phyloP scores from a whole-genome alignment of 768 basidiomycete genomes.

The Fomitopsis serialis region DNA sequence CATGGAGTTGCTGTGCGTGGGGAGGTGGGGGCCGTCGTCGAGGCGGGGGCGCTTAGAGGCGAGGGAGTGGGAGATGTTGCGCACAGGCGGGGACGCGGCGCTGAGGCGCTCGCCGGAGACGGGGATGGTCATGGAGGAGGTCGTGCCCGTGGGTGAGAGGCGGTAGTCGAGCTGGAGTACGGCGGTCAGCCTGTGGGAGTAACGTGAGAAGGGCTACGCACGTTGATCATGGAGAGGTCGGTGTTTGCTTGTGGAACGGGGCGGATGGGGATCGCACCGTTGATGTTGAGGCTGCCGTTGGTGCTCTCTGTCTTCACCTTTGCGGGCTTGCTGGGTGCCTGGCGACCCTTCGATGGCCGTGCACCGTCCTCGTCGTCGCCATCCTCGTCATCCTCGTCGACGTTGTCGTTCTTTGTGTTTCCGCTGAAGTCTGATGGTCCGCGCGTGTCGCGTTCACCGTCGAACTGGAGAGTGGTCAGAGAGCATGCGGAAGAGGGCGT shows the following conservation, averaged over 20 bases:
- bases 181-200: not conserved
- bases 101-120: slow-evolving; percentile 24
- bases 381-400: slow-evolving; percentile 35
- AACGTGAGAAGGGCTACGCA: slow-evolving; percentile 11
- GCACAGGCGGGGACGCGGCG: slow-evolving; percentile 10
- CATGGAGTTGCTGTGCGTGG: not conserved
- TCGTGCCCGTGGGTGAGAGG: slow-evolving; percentile 10
- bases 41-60: slow-evolving; percentile 18
- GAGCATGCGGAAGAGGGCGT: not conserved
- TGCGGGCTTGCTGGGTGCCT: slow-evolving; percentile 6
- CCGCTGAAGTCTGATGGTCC: slow-evolving; percentile 44
- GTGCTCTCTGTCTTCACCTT: slow-evolving; percentile 14
- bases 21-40: slow-evolving; percentile 8
- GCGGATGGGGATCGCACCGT: slow-evolving; percentile 14
- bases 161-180: slow-evolving; percentile 18
- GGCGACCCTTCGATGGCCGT: slow-evolving; percentile 8
- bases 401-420: slow-evolving; percentile 27
- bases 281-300: slow-evolving; percentile 4
- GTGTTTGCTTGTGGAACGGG: slow-evolving; percentile 8
- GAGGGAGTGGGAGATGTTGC: slow-evolving; percentile 7
- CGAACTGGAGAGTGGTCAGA: slow-evolving; percentile 31
- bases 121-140: slow-evolving; percentile 16
- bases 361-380: slow-evolving; percentile 23
- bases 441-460: slow-evolving; percentile 45
- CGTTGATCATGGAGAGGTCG: slow-evolving; percentile 7